These are phyloP conservation scores for Euphorbia tirucalli DNA, from an alignment of 345 rosid genomes.

Conservation along the genomic window DNA sequence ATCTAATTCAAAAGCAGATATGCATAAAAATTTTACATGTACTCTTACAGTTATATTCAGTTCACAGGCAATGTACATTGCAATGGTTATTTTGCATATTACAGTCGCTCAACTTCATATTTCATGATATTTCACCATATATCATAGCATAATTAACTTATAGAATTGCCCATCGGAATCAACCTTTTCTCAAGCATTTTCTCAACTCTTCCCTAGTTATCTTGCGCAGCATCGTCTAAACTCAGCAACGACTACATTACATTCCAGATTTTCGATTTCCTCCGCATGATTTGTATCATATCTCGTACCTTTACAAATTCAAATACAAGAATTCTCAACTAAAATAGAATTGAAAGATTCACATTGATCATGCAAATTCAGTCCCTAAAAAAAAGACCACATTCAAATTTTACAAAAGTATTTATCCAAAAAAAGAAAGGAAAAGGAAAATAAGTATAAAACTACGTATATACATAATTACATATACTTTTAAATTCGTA, in stretches of 20 bases:
- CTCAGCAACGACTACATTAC: neutral
- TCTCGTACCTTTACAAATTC: neutral
- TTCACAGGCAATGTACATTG: neutral
- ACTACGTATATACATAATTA: neutral
- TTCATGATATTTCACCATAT: neutral
- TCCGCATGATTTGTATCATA: neutral
- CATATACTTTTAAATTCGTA: neutral
- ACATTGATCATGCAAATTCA: neutral
- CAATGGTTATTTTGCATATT: neutral
- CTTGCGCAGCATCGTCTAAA: neutral
- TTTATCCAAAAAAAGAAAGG: neutral
- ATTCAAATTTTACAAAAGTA: neutral
- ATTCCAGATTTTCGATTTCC: neutral
- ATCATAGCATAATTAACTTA: neutral
- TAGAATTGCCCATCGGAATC: neutral
- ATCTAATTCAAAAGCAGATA: neutral
- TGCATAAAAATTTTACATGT: neutral
- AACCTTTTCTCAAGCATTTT: neutral
- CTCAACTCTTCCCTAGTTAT: neutral
- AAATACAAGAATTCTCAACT: neutral
- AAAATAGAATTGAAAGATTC: neutral
- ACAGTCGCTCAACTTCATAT: neutral
- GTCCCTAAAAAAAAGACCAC: neutral
- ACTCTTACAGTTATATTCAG: neutral
- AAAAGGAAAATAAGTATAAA: neutral